Conservation (phyloP, 2,329 filamentous ascomycete species). For the Aspergillus texensis region DNA sequence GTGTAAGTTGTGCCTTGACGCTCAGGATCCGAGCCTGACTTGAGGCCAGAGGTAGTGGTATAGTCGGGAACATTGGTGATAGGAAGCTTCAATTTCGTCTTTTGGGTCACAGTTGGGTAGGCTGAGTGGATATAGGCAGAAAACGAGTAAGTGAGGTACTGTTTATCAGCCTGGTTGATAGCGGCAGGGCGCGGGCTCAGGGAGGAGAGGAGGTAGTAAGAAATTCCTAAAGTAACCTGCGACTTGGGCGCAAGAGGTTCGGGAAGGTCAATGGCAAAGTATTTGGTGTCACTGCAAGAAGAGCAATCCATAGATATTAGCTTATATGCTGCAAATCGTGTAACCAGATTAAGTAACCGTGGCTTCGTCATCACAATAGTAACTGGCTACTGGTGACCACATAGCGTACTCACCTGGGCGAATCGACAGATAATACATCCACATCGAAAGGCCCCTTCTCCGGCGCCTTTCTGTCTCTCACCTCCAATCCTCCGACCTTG, state of each 20-base stretch:
- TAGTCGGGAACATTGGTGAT: slow-evolving; percentile 80
- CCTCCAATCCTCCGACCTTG: slow-evolving; percentile 82
- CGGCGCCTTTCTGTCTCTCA: slow-evolving; percentile 84
- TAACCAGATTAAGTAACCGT: slow-evolving; percentile 14
- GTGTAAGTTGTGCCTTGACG: slow-evolving; percentile 84
- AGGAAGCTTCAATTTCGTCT: slow-evolving; percentile 92
- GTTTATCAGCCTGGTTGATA: slow-evolving; percentile 81
- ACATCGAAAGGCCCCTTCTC: slow-evolving; percentile 68
- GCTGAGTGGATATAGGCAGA: slow-evolving; percentile 81
- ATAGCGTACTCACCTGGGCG: slow-evolving; percentile 52
- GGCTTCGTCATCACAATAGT: slow-evolving; percentile 11
- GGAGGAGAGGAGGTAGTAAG: slow-evolving; percentile 78
- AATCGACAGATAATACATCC: slow-evolving; percentile 67
- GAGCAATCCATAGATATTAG: slow-evolving; percentile 4
- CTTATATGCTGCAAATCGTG: neutral
- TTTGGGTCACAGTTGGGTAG: slow-evolving; percentile 87
- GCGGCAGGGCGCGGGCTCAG: slow-evolving; percentile 77
- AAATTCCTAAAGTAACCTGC: slow-evolving; percentile 85
- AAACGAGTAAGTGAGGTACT: slow-evolving; percentile 84
- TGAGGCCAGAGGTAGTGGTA: slow-evolving; percentile 68
- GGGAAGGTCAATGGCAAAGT: slow-evolving; percentile 81
- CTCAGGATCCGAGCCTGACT: slow-evolving; percentile 69
- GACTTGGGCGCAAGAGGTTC: slow-evolving; percentile 72
- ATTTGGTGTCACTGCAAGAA: slow-evolving; percentile 67
- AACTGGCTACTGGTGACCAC: slow-evolving; percentile 50